Percentiles rank a stretch among this genome's conserved stretches.
Evolutionary conservation across 2,329 filamentous ascomycete genomes (phyloP).

Genomic region (Phyllosticta citrichinensis): DNA sequence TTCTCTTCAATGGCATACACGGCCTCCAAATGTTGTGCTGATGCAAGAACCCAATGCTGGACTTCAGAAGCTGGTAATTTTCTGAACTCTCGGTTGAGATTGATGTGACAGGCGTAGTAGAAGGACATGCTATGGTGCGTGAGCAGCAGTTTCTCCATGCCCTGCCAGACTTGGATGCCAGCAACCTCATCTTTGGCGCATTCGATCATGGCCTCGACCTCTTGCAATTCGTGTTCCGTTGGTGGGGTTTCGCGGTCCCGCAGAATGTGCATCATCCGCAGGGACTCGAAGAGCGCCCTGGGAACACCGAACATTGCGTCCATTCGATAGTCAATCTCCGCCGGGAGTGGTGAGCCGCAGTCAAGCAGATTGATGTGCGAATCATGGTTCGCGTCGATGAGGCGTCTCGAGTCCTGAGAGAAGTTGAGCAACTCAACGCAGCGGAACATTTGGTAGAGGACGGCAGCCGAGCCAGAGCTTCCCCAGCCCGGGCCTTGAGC

Average conservation of each 20-base stretch:
- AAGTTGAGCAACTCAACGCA: conserved; percentile 5
- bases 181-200: background rate
- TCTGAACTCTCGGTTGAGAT: conserved; percentile 5
- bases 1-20: conserved; percentile 5
- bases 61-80: background rate
- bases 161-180: background rate
- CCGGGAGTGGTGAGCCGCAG: background rate
- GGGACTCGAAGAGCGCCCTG: conserved; percentile 1
- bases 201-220: background rate
- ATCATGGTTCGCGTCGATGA: background rate
- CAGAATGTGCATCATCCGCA: conserved; percentile 2
- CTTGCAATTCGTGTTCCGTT: background rate
- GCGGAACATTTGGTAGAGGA: conserved; percentile 9
- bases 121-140: conserved; percentile 3
- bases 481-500: background rate
- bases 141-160: conserved; percentile 2
- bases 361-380: background rate
- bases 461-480: background rate
- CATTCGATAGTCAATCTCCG: conserved; percentile 1
- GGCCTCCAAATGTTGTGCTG: background rate
- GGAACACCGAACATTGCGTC: conserved; percentile 7
- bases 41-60: background rate
- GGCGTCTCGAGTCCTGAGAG: conserved; percentile 1
- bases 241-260: background rate
- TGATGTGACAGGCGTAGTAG: conserved; percentile 7